Base-by-base conservation (phyloP, 306 rosid genomes). In the Sesbania bispinosa region DNA sequence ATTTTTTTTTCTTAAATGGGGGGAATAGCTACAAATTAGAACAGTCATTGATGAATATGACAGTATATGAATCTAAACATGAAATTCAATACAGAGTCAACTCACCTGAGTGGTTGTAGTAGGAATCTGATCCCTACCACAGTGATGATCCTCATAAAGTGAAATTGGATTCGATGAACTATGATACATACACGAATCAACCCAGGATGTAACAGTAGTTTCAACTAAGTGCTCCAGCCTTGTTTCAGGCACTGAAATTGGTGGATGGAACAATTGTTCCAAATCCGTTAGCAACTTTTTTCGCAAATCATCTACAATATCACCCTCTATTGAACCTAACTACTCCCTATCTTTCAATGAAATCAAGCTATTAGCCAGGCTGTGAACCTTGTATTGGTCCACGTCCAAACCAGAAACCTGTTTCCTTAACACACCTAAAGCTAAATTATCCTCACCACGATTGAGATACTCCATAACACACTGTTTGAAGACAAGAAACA, bases 161-260 rank as follows among this genome's bases (percentile, higher is more conserved):
- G 97, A 93, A 69, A 89, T 61, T 2, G 81, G 52, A 84, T 45
- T 79, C 1, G 79, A 67, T 0, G 85, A 77, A 85, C 73, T 77
- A 51, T 93, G 97, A 82, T 88, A 90, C 80, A 82, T 41, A 62
- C 98, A 93, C 0, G 92, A 78, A 83, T 93, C 89, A 42, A 85
- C 75, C 83, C 88, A 90, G 33, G 90, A 65, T 15, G 79, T 48
- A 66, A 90, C 87, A 59, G 82, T 74, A 52, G 83, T 80, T 82
- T 90, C 94, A 59, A 93, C 92, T 73, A 93, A 80, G 73, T 81
- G 86, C 69, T 88, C 96, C 87, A 93, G 67, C 82, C 98, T 88
- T 67, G 84, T 78, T 53, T 76, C 85, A 0, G 90, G 87, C 7
- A 93, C 24, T 1, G 80, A 27, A 60, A 77, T 33, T 14, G 96